Conservation (phyloP, 345 rosid species). For the Eucalyptus pumila region DNA sequence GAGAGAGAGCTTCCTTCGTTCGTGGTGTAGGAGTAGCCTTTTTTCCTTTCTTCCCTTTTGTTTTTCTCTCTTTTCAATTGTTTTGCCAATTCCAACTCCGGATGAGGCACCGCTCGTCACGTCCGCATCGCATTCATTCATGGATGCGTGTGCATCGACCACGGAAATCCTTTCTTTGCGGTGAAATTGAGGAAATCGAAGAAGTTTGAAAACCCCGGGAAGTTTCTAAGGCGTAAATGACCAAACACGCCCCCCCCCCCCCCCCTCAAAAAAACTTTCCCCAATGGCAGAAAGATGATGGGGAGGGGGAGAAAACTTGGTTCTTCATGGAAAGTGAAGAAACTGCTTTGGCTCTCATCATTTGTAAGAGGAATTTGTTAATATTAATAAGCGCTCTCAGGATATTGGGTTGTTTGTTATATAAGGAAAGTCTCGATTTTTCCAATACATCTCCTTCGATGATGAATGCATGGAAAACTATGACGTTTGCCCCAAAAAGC, state of each 20-base stretch:
- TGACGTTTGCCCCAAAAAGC: neutral
- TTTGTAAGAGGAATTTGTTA: neutral
- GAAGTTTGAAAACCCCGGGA: neutral
- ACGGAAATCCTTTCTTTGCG: neutral
- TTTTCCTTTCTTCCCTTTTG: neutral
- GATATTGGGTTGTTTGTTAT: neutral
- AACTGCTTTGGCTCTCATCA: neutral
- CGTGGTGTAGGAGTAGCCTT: neutral
- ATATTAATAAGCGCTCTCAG: neutral
- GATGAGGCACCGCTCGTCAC: neutral
- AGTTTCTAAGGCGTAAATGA: neutral
- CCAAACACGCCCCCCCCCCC: neutral
- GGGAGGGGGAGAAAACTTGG: neutral
- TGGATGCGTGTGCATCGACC: neutral
- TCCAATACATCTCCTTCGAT: neutral
- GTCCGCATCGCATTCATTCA: neutral
- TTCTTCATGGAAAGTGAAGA: neutral
- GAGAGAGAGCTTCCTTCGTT: neutral
- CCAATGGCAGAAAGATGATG: too few species aligned
- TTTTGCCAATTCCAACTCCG: neutral
- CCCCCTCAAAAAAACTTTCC: fast-evolving
- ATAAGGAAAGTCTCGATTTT: neutral
- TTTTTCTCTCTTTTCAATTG: neutral
- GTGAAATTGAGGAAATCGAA: neutral
- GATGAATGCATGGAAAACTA: neutral